Percentiles rank a stretch among this genome's conserved stretches.
These are phyloP conservation scores for Ceratobasidium sp. DNA, from an alignment of 1,284 basidiomycete genomes.

Conservation along the genomic window DNA sequence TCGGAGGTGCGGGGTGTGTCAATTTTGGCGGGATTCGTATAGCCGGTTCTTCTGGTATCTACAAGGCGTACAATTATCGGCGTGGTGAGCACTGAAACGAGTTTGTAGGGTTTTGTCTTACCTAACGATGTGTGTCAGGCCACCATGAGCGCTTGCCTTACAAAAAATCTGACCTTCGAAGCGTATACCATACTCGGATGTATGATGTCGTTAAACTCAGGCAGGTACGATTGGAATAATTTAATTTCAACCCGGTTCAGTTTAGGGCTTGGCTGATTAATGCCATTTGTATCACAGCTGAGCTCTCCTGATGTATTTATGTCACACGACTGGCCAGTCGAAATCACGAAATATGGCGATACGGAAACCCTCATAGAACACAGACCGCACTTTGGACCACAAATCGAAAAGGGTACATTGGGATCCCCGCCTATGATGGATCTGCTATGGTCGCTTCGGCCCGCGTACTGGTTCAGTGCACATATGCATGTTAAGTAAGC, in stretches of 20 bases:
- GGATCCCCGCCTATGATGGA: constrained; percentile 92
- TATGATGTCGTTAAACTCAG: constrained; percentile 87
- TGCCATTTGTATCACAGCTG: constrained; percentile 61
- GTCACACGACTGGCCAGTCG: constrained; percentile 97
- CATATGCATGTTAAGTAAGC: constrained; percentile 85
- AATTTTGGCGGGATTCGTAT: constrained; percentile 89
- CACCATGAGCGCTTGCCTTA: constrained; percentile 69
- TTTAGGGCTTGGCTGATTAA: constrained; percentile 1
- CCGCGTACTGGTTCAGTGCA: constrained; percentile 95
- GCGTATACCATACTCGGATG: constrained; percentile 92
- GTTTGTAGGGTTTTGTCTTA: constrained; percentile 54
- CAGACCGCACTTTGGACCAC: constrained; percentile 87
- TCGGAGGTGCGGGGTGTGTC: constrained; percentile 92
- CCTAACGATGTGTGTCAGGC: constrained; percentile 74
- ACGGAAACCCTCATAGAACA: constrained; percentile 72
- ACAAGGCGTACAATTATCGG: constrained; percentile 84
- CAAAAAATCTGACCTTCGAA: constrained; percentile 77
- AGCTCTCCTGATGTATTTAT: constrained; percentile 80
- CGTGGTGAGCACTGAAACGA: constrained; percentile 67
- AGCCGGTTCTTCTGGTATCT: constrained; percentile 93
- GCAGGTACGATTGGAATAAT: constrained; percentile 65
- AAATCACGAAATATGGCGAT: constrained; percentile 88
- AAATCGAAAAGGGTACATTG: constrained; percentile 78
- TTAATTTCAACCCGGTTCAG: constrained; percentile 10
- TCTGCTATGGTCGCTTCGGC: constrained; percentile 80